Evolutionary conservation across 257 asterid genomes (phyloP).

Genomic region (Coffea eugenioides): DNA sequence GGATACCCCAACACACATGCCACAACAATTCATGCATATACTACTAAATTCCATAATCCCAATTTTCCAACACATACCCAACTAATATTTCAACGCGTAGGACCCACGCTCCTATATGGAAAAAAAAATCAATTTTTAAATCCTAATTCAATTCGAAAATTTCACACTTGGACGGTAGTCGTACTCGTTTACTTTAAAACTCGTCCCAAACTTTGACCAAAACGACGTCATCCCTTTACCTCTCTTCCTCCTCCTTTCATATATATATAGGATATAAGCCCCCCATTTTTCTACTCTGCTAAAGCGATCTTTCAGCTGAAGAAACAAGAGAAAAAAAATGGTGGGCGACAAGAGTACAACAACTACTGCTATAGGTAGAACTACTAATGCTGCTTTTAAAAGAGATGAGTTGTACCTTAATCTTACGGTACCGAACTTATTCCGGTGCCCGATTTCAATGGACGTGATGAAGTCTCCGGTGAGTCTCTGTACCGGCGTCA

Average conservation of each 20-base stretch:
- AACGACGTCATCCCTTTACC: conserved; percentile 35
- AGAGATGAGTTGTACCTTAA: conserved; percentile 42
- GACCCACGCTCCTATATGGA: not conserved
- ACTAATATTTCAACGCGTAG: not conserved
- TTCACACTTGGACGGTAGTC: conserved; percentile 11
- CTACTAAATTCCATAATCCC: not conserved
- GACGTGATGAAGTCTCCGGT: conserved; percentile 96
- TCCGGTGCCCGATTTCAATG: conserved; percentile 96
- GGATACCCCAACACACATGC: not conserved
- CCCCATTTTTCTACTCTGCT: conserved; percentile 17
- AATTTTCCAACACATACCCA: not conserved
- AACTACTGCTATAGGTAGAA: not conserved
- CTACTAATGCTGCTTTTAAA: conserved; percentile 1
- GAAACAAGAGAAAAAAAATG: conserved; percentile 6
- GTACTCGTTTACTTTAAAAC: conserved; percentile 16
- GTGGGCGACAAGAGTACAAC: conserved; percentile 14
- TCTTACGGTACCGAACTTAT: conserved; percentile 63
- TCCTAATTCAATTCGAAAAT: not conserved
- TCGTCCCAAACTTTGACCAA: conserved; percentile 34
- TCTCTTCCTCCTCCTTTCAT: conserved; percentile 9
- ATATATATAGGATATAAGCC: conserved; percentile 5
- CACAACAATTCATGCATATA: not conserved
- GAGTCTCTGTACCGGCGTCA: conserved; percentile 90
- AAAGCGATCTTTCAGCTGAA: not conserved
- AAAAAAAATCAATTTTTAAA: not conserved